Base-by-base conservation (phyloP, 768 basidiomycete genomes). In the Tricholoma flavovirens region DNA sequence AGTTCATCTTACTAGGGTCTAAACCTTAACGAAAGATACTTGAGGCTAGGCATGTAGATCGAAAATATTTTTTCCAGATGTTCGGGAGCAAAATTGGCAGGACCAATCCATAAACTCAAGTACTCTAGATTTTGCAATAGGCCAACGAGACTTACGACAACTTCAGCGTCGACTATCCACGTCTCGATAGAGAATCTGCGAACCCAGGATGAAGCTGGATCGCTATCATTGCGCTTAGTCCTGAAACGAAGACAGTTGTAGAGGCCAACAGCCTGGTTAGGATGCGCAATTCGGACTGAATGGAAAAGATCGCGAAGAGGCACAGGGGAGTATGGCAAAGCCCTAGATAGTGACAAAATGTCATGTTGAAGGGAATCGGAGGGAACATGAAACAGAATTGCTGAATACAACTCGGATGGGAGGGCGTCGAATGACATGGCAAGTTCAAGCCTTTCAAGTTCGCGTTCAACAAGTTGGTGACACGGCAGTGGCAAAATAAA, bases 141-240 rank as follows among this genome's bases (percentile, higher is more conserved):
- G 19, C 71, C 67, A 17, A 93, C 60, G n/a, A 91, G 64, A 64
- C 88, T 89, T 63, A 86, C 77, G 40, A 91, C 71, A 12, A 90
- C 78, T 56, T 90, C 84, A 2, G 89, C 86, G 64, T 93, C 89
- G 26, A 83, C 83, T 6, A 65, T 74, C 88, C 89, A 94, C 12
- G 77, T 72, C 66, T 84, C 76, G 32, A 88, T 64, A 12, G 72
- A 73, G 51, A 89, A 70, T 6, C 73, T 72, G 46, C 75, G 74
- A 9, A 88, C 71, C 73, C 77, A 78, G 3, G 58, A 53, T 6
- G 72, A 64, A 38, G 72, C 65, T 19, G 59, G 49, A 26, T 63
- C 63, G 26, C n/a, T 12, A 21, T 17, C 46, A 22, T 54, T 50
- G 22, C 32, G 56, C 48, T 48, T 10, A 5, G 38, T 26, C 15